A percentile compares a stretch with the other conserved stretches of the same genome.
Evolutionary conservation across 148 eudicot genomes (phyloP).

Genomic region (Bassia scoparia): DNA sequence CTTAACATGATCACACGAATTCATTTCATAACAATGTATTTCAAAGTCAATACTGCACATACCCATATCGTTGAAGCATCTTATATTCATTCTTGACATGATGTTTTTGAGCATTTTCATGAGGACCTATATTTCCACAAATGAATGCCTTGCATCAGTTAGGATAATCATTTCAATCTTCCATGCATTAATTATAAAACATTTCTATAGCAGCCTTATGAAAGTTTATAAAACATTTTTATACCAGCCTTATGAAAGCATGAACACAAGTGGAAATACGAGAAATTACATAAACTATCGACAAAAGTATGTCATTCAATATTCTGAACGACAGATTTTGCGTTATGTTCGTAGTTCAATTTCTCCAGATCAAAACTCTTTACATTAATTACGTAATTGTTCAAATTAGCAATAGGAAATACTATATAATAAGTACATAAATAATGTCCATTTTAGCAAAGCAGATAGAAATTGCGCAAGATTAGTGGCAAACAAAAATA

Average conservation of each 20-base stretch:
- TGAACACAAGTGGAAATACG: not conserved
- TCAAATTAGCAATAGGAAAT: not conserved
- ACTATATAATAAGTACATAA: not conserved
- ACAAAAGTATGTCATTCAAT: not conserved
- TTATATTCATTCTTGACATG: slow-evolving; percentile 80
- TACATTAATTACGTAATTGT: not conserved
- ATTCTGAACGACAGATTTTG: not conserved
- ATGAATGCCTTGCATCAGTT: slow-evolving; percentile 11
- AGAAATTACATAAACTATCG: not conserved
- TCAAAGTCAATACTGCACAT: slow-evolving; percentile 21
- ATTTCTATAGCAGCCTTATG: not conserved
- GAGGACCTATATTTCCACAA: slow-evolving; percentile 69
- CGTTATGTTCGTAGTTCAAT: not conserved
- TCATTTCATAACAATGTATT: not conserved
- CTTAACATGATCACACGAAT: slow-evolving; percentile 9
- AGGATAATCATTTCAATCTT: not conserved
- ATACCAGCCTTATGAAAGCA: not conserved
- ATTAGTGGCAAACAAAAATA: not conserved
- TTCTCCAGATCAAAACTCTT: not conserved
- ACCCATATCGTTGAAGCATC: slow-evolving; percentile 96
- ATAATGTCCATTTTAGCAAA: not conserved
- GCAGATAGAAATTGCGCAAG: not conserved
- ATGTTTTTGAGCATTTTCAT: slow-evolving; percentile 62
- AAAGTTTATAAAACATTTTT: not conserved
- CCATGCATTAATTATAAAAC: not conserved